Evolutionary conservation across 768 basidiomycete genomes (phyloP), one percentile per base, ranked within the genome.

Genomic region (Strobilomyces dryophilus): DNA sequence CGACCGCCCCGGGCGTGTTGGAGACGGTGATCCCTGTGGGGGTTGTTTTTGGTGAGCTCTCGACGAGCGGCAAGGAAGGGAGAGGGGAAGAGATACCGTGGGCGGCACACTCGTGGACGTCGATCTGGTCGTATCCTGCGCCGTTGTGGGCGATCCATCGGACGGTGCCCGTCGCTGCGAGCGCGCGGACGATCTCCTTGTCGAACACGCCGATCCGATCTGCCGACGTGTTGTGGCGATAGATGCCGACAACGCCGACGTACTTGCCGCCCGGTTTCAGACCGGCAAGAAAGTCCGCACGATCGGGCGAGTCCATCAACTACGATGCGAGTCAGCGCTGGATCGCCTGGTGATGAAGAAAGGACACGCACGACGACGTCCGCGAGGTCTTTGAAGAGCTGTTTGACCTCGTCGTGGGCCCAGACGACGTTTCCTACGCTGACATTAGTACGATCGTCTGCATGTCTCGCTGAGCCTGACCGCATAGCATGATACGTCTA

Each of bases 111-210:
- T 85, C 86, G 8, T 71, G 68, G 15, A 93, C 82, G 63, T 94
- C 87, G 58, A 95, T 86, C 55, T 85, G 83, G 66, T 97, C 92
- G 66, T 97, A 97, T 0, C 94, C 92, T 0, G 94, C 92, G 11
- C 93, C 94, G 52, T 94, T 94, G 68, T 93, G 92, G 1, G 86
- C 89, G 65, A 95, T 91, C 85, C 88, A 93, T 63, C 85, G 84
- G 56, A 95, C 78, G 18, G 75, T 76, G 1, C 76, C 56, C 5
- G 45, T 64, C 39, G 51, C 55, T 1, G 91, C 84, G 10, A 97
- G 74, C 0, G 78, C 81, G 45, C 76, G 69, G 58, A 97, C 76
- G 58, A 95, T 75, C 56, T 87, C 87, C 66, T 82, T 80, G 68
- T 97, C 90, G 62, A 92, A 93, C 15, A 81, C 71, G 18, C 90